Conservation (phyloP, 768 basidiomycete genomes). For the Naganishia randhawae region DNA sequence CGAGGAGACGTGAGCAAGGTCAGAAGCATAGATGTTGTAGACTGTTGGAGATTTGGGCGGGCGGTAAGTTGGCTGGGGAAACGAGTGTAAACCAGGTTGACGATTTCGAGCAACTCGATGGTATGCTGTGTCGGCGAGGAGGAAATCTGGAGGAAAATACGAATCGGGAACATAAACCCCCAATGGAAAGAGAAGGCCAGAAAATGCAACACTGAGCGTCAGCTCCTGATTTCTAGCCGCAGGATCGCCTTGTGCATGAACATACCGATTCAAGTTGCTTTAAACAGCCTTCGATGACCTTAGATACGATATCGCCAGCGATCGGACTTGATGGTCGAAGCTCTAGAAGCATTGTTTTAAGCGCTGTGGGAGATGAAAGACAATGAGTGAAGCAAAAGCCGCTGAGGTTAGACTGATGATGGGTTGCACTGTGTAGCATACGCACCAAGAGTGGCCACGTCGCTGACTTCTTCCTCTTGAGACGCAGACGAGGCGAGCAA, state of each 20-base stretch:
- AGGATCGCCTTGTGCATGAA: conserved; percentile 36
- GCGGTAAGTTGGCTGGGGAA: conserved; percentile 58
- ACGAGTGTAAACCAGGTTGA: conserved; percentile 77
- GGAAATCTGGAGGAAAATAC: not conserved
- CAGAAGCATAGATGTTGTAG: conserved; percentile 59
- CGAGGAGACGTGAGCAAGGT: conserved; percentile 69
- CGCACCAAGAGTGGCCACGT: conserved; percentile 86
- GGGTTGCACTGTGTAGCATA: not conserved
- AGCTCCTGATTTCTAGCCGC: not conserved
- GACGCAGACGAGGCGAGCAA: conserved; percentile 79
- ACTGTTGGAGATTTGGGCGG: conserved; percentile 48
- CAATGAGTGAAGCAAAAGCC: not conserved
- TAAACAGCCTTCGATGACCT: conserved; percentile 79
- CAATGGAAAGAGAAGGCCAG: not conserved
- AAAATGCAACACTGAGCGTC: not conserved
- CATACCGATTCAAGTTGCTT: conserved; percentile 71
- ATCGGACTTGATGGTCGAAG: conserved; percentile 77
- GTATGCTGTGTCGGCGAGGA: conserved; percentile 25
- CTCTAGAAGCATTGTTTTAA: conserved; percentile 92
- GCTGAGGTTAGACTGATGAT: conserved; percentile 33
- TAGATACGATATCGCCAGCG: conserved; percentile 72
- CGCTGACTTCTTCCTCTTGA: conserved; percentile 85
- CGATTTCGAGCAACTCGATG: conserved; percentile 57
- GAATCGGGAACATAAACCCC: not conserved
- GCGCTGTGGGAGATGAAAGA: conserved; percentile 28